A percentile compares a stretch with the other conserved stretches of the same genome.
Conservation (phyloP, 78 protist species). For the Cyanophora paradoxa region DNA sequence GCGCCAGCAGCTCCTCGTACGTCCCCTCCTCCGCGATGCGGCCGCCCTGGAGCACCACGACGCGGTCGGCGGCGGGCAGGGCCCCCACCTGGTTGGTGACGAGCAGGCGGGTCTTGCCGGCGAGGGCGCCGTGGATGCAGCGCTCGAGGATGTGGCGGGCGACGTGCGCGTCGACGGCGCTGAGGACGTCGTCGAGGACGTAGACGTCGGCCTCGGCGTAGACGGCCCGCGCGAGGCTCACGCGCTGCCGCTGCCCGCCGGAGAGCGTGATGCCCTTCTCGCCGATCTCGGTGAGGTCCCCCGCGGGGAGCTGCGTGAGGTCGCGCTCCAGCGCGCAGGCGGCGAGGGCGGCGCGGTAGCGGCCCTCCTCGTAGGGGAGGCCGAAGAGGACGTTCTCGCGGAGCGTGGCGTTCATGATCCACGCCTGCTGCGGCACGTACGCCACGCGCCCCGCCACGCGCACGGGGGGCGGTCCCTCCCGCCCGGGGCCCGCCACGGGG, state of each 20-base stretch:
- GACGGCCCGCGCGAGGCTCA: constrained; percentile 65
- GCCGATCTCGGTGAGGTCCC: constrained; percentile 53
- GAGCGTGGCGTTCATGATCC: constrained; percentile 36
- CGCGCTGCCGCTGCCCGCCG: constrained; percentile 61
- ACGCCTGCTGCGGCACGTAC: constrained; percentile 27
- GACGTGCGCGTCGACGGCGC: constrained; percentile 61
- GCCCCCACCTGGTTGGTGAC: constrained; percentile 55
- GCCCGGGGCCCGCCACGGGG: neutral
- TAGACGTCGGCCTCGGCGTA: constrained; percentile 42
- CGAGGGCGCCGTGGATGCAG: neutral
- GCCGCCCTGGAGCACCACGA: constrained; percentile 24
- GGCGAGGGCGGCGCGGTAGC: constrained; percentile 15
- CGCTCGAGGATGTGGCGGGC: constrained; percentile 24
- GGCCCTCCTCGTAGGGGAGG: constrained; percentile 12
- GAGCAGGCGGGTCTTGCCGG: constrained; percentile 40
- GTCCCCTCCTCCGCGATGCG: constrained; percentile 5
- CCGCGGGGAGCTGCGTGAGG: neutral
- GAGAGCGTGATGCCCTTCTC: constrained; percentile 63
- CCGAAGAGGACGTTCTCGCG: constrained; percentile 51
- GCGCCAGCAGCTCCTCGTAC: neutral
- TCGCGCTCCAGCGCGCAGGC: constrained; percentile 29
- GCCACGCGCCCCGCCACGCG: neutral
- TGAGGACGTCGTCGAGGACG: constrained; percentile 59
- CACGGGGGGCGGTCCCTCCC: neutral
- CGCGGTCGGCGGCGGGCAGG: neutral